Evolutionary conservation across 2,329 filamentous ascomycete species (phyloP).

Genomic region (Eutypella sp.): DNA sequence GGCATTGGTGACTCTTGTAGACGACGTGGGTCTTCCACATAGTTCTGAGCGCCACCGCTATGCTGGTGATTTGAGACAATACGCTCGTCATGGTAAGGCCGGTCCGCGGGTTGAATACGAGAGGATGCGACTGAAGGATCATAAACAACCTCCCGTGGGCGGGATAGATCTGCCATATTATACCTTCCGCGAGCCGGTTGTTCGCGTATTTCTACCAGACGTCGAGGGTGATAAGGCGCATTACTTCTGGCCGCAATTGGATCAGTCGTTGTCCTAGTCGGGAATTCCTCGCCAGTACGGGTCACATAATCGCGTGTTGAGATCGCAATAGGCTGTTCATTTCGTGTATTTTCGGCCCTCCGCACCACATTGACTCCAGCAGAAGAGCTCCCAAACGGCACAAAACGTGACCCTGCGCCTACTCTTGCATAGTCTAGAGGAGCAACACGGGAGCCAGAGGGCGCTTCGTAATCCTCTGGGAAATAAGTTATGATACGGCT

Average conservation of each 20-base stretch:
- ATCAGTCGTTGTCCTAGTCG: constrained; percentile 17
- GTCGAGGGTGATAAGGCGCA: constrained; percentile 12
- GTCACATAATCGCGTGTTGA: constrained; percentile 8
- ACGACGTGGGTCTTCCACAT: constrained; percentile 3
- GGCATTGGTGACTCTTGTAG: constrained; percentile 8
- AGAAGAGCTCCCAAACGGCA: constrained; percentile 12
- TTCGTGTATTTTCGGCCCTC: neutral
- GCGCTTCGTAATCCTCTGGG: constrained; percentile 11
- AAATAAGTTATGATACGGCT: constrained; percentile 19
- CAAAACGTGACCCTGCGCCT: constrained; percentile 12
- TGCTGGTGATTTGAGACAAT: constrained; percentile 4
- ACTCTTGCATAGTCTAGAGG: constrained; percentile 14
- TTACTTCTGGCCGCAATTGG: constrained; percentile 18
- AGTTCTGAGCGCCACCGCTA: constrained; percentile 4
- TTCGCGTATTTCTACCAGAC: constrained; percentile 18
- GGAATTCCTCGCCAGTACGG: neutral
- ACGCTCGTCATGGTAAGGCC: neutral
- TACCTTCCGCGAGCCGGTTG: neutral
- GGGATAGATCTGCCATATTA: neutral
- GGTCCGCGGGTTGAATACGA: neutral
- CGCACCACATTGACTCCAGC: constrained; percentile 3
- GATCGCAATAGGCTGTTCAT: constrained; percentile 1
- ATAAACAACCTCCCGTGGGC: neutral
- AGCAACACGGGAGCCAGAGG: constrained; percentile 9
- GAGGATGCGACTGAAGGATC: neutral